Evolutionary conservation across 768 basidiomycete species (phyloP).

Genomic region (Rubroboletus pulcherrimus): DNA sequence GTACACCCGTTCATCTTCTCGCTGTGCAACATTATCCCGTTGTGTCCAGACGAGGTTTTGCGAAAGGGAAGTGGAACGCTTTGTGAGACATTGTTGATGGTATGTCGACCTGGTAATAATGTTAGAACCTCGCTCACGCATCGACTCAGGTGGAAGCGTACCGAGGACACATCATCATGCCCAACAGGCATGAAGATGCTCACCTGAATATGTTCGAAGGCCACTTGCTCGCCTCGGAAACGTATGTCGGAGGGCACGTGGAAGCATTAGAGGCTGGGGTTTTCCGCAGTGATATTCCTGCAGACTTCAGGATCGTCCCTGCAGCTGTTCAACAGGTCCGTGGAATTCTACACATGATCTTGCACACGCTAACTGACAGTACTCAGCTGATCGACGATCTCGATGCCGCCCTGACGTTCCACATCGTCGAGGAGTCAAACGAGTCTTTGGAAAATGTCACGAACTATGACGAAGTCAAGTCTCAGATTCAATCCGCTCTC

Average conservation of each 20-base stretch:
- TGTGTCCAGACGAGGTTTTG: slow-evolving; percentile 93
- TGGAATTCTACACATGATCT: not conserved
- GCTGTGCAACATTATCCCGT: slow-evolving; percentile 96
- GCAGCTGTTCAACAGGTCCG: slow-evolving; percentile 76
- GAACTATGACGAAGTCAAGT: slow-evolving; percentile 93
- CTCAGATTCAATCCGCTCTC: slow-evolving; percentile 68
- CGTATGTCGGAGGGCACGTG: slow-evolving; percentile 98
- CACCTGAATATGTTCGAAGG: slow-evolving; percentile 93
- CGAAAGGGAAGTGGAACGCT: slow-evolving; percentile 95
- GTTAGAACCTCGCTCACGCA: slow-evolving; percentile 2
- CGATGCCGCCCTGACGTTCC: slow-evolving; percentile 87
- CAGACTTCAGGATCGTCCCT: slow-evolving; percentile 94
- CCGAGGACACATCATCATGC: slow-evolving; percentile 91
- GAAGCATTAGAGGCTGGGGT: slow-evolving; percentile 98
- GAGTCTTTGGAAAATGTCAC: slow-evolving; percentile 76
- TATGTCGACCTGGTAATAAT: slow-evolving; percentile 34
- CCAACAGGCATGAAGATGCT: slow-evolving; percentile 91
- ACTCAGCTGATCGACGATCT: slow-evolving; percentile 87
- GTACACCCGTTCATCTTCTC: slow-evolving; percentile 99
- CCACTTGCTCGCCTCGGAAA: slow-evolving; percentile 94
- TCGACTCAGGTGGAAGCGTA: slow-evolving; percentile 85
- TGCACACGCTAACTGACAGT: not conserved
- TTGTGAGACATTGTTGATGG: slow-evolving; percentile 98
- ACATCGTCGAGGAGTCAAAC: slow-evolving; percentile 81
- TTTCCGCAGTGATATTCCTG: slow-evolving; percentile 91